Evolutionary conservation across 2,329 filamentous ascomycete species (phyloP).

Genomic region (Nemania sp.): DNA sequence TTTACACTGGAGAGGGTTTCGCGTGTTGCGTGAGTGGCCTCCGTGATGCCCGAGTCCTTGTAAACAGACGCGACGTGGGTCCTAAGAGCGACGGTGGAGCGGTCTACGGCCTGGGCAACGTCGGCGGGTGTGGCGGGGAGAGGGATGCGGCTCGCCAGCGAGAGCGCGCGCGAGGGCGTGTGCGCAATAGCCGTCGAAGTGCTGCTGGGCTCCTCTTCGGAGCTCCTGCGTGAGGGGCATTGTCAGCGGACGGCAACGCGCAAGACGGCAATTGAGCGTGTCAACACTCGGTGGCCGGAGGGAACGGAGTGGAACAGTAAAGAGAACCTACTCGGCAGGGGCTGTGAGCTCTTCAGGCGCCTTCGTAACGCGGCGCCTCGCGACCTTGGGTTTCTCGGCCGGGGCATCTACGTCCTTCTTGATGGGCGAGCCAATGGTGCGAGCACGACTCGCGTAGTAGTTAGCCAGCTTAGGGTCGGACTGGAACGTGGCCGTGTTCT

Average conservation of each 20-base stretch:
- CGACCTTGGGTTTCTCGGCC: constrained; percentile 44
- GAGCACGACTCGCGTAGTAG: constrained; percentile 79
- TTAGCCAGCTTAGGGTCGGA: constrained; percentile 74
- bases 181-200: constrained; percentile 61
- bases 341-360: constrained; percentile 76
- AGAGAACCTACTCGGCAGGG: constrained; percentile 77
- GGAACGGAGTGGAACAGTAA: too few species aligned
- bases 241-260: constrained; percentile 59
- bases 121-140: constrained; percentile 84
- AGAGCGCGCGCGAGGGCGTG: constrained; percentile 64
- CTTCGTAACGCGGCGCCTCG: constrained; percentile 54
- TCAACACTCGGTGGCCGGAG: constrained; percentile 64
- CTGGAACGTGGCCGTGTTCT: constrained; percentile 74
- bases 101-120: constrained; percentile 81
- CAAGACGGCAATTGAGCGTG: neutral
- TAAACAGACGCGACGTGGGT: constrained; percentile 73
- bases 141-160: constrained; percentile 71
- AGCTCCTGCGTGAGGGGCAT: constrained; percentile 61
- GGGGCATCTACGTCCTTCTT: constrained; percentile 48
- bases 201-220: constrained; percentile 51
- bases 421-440: constrained; percentile 67
- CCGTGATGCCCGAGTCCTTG: constrained; percentile 73
- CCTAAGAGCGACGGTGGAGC: constrained; percentile 74
- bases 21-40: constrained; percentile 74
- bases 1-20: constrained; percentile 78